A percentile compares a stretch with the other conserved stretches of the same genome.
These are phyloP conservation scores for Fusarium sp. DNA, from an alignment of 2,329 filamentous ascomycete genomes.

Conservation along the genomic window DNA sequence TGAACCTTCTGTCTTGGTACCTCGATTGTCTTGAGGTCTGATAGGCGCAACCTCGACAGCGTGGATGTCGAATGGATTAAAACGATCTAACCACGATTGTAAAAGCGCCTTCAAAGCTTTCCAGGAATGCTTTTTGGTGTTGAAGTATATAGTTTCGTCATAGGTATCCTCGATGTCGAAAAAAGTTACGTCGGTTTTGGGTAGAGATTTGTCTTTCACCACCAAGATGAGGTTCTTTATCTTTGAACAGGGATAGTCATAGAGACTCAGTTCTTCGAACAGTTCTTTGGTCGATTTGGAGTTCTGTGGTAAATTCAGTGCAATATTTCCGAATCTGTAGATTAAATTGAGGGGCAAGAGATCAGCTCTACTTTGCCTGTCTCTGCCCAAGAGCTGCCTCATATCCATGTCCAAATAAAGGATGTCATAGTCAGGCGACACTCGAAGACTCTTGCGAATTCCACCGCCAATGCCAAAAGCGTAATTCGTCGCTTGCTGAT, in stretches of 20 bases:
- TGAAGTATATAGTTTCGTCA: accelerated
- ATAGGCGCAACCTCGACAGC: not conserved
- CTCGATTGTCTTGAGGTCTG: too few relatives aligned
- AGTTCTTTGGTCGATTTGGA: accelerated
- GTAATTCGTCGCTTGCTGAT: not conserved
- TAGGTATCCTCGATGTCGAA: not conserved
- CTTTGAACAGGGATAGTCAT: accelerated
- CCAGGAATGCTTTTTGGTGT: accelerated
- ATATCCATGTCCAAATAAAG: not conserved
- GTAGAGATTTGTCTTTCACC: not conserved
- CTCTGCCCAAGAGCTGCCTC: too few relatives aligned
- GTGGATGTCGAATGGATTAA: not conserved
- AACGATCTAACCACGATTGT: accelerated
- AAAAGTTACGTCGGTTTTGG: not conserved
- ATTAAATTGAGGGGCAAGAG: accelerated
- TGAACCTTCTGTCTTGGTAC: not conserved
- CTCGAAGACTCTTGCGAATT: not conserved
- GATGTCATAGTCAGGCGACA: not conserved
- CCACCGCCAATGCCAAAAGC: not conserved
- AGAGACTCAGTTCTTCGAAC: too few relatives aligned
- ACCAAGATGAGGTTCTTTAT: not conserved
- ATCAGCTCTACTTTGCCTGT: too few relatives aligned
- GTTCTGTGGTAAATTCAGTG: not conserved
- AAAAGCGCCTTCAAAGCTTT: not conserved
- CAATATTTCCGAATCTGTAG: not conserved